phyloP scores from a whole-genome alignment of 805 yeast species.

The Kuraishia borneana region DNA sequence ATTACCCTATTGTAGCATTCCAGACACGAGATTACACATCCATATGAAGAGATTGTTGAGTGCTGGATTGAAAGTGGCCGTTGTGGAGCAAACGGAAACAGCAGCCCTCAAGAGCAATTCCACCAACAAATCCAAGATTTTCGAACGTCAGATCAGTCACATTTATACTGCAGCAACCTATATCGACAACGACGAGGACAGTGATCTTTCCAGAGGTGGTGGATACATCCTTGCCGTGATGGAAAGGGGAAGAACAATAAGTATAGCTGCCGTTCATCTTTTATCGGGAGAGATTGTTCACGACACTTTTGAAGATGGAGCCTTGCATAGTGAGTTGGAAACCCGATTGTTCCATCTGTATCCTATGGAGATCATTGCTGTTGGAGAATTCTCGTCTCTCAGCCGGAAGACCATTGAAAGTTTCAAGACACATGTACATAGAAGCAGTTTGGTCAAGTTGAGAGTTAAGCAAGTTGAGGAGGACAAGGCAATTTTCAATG shows the following conservation, averaged over 20 bases:
- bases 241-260: conserved; percentile 18
- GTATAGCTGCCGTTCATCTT: conserved; percentile 57
- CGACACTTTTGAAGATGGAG: conserved; percentile 58
- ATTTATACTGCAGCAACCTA: conserved; percentile 80
- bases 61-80: conserved; percentile 72
- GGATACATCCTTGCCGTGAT: conserved; percentile 36
- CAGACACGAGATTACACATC: conserved; percentile 61
- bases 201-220: conserved; percentile 16
- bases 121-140: conserved; percentile 43
- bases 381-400: conserved; percentile 26
- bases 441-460: neutral
- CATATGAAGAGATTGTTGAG: conserved; percentile 66
- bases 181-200: conserved; percentile 40
- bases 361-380: conserved; percentile 62
- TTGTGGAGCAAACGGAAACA: conserved; percentile 77
- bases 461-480: neutral
- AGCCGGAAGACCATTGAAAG: conserved; percentile 11
- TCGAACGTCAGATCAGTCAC: conserved; percentile 56
- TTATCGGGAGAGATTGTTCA: conserved; percentile 65
- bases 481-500: neutral
- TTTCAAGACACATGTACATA: conserved; percentile 1
- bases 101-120: conserved; percentile 55
- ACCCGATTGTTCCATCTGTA: conserved; percentile 63
- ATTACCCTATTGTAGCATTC: conserved; percentile 76
- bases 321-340: conserved; percentile 49